These are phyloP conservation scores for Schizochytrium sp. DNA, from an alignment of 108 stramenopile genomes.

Conservation along the genomic window DNA sequence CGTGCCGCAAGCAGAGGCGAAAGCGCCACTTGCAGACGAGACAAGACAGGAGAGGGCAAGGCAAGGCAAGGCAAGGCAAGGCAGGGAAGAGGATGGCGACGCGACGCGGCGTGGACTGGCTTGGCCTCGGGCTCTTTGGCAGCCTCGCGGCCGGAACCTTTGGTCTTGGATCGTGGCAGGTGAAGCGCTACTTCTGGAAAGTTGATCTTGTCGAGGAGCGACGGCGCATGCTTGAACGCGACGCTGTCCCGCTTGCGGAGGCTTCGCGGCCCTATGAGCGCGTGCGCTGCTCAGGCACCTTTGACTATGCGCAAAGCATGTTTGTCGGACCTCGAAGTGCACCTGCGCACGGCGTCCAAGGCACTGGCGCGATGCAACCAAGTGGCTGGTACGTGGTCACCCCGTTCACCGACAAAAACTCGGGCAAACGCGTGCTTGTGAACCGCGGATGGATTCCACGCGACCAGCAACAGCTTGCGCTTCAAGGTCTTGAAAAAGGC, in stretches of 20 bases:
- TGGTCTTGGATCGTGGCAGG: constrained; percentile 7
- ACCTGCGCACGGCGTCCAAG: not conserved
- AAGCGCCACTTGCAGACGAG: no score
- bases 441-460: not conserved
- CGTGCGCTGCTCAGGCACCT: not conserved
- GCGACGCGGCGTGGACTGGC: not conserved
- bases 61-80: no score
- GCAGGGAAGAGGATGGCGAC: no score
- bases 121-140: not conserved
- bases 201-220: constrained; percentile 8
- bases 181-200: constrained; percentile 13
- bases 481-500: not conserved
- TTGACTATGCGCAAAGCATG: not conserved
- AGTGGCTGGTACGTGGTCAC: not conserved
- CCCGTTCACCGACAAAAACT: not conserved
- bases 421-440: not conserved
- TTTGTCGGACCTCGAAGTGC: not conserved
- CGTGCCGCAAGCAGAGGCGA: no score
- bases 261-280: not conserved
- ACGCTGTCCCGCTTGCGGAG: not conserved
- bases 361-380: not conserved
- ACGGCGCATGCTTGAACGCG: not conserved
- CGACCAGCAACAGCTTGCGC: not conserved
- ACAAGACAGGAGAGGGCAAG: no score
- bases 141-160: not conserved